A percentile compares a stretch with the other conserved stretches of the same genome.
Conservation (phyloP, 805 yeast genomes). For the Kodamaea kakaduensis region DNA sequence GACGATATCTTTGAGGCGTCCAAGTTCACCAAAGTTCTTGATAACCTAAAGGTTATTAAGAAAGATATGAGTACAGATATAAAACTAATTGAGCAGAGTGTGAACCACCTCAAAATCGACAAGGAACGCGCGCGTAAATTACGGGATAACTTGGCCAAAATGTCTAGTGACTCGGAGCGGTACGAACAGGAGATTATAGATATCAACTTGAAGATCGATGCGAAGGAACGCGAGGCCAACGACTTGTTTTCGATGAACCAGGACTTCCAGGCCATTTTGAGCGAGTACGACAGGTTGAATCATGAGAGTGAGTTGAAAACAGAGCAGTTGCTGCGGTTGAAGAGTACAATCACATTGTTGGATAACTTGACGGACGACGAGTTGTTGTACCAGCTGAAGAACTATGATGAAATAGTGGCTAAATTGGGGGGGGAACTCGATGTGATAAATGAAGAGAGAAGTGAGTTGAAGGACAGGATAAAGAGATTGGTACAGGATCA, state of each 20-base stretch:
- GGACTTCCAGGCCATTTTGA: conserved; percentile 69
- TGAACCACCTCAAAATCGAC: conserved; percentile 70
- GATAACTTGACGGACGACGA: conserved; percentile 34
- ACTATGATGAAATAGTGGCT: conserved; percentile 23
- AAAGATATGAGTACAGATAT: conserved; percentile 77
- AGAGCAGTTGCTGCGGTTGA: conserved; percentile 52
- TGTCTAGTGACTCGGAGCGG: conserved; percentile 40
- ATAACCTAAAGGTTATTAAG: conserved; percentile 65
- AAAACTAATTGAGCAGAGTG: conserved; percentile 71
- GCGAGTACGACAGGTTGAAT: conserved; percentile 55
- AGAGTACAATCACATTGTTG: conserved; percentile 43
- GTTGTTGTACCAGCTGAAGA: conserved; percentile 25
- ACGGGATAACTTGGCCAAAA: conserved; percentile 40
- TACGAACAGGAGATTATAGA: conserved; percentile 46
- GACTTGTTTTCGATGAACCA: conserved; percentile 70
- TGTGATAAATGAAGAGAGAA: conserved; percentile 5
- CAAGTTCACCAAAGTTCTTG: conserved; percentile 87
- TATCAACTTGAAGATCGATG: conserved; percentile 48
- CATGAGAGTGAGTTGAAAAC: conserved; percentile 43
- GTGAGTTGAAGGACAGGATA: conserved; percentile 18
- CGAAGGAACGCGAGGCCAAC: conserved; percentile 55
- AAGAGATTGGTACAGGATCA: conserved; percentile 19
- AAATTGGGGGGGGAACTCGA: conserved; percentile 16
- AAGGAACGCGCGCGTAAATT: conserved; percentile 66
- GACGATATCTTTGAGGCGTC: conserved; percentile 96